Evolutionary conservation across 169 alveolate species (phyloP).

Genomic region (Plasmodium inui): DNA sequence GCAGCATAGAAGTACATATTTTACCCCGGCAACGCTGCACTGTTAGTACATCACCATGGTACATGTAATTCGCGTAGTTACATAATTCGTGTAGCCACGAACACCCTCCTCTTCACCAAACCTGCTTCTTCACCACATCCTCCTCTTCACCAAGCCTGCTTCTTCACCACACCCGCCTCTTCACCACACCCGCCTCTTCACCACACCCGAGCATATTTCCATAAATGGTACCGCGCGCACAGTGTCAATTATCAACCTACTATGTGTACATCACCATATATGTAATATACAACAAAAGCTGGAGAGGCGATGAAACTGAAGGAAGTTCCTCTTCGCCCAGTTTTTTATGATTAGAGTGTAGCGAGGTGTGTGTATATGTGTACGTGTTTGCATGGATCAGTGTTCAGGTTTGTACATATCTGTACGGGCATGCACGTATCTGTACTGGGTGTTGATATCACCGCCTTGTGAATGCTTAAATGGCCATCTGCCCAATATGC

Average conservation of each 20-base stretch:
- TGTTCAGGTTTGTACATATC: not conserved
- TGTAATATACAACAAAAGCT: not conserved
- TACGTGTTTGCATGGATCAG: not conserved
- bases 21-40: not conserved
- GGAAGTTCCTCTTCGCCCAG: not conserved
- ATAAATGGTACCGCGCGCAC: not conserved
- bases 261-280: not conserved
- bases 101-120: not conserved
- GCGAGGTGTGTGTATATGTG: not conserved
- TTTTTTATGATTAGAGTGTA: not conserved
- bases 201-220: not conserved
- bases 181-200: not conserved
- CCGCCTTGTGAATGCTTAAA: not conserved
- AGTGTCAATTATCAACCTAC: not conserved
- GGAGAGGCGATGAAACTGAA: not conserved
- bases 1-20: not conserved
- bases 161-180: not conserved
- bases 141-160: not conserved
- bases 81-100: not conserved
- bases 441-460: not conserved
- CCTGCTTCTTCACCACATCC: not conserved
- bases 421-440: not conserved
- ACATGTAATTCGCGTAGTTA: not conserved
- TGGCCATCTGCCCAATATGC: not conserved
- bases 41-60: slow-evolving; percentile 4